These are phyloP conservation scores for Exophiala oligosperma DNA, from an alignment of 2,329 filamentous ascomycete species.

Conservation along the genomic window DNA sequence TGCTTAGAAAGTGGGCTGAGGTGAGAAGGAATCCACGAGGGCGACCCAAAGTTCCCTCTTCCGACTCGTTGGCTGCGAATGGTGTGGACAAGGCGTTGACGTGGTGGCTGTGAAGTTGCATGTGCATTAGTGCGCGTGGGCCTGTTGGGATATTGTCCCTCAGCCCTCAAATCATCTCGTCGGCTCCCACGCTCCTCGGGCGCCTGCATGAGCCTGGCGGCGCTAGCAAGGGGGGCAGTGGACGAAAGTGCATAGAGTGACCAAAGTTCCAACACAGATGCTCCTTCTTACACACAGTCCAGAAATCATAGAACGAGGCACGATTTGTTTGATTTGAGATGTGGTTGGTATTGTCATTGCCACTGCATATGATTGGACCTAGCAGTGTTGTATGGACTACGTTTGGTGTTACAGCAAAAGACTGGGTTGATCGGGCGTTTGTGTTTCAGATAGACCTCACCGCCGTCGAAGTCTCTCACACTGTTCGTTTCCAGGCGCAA, in stretches of 20 bases:
- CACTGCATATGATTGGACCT: neutral
- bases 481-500: neutral
- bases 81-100: neutral
- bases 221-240: neutral
- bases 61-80: neutral
- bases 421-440: neutral
- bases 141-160: neutral
- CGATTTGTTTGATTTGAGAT: neutral
- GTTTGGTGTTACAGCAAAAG: neutral
- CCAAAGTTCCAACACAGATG: neutral
- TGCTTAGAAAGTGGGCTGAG: neutral
- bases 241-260: neutral
- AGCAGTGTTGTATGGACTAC: neutral
- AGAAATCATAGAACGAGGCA: neutral
- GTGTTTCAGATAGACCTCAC: neutral
- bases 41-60: neutral
- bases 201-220: neutral
- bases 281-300: neutral
- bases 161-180: neutral
- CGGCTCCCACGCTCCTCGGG: neutral
- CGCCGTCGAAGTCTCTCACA: neutral
- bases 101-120: neutral
- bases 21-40: neutral
- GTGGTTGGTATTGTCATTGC: neutral
- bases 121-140: no score